Evolutionary conservation across 1,284 basidiomycete genomes (phyloP), one percentile per base, ranked within the genome.

Genomic region (Ustilago lituana): DNA sequence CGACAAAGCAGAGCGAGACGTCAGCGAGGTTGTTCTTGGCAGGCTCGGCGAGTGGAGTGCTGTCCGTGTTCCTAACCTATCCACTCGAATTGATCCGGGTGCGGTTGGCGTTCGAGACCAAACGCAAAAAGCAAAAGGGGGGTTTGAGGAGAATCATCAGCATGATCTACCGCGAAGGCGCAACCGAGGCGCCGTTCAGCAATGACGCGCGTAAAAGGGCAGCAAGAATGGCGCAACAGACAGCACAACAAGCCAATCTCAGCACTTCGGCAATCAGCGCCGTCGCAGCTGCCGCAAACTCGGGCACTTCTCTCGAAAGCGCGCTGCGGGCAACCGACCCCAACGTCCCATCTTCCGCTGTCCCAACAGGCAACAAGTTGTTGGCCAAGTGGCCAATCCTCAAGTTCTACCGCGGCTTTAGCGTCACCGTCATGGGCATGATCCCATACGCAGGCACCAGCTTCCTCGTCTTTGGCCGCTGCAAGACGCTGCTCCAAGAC

Each of bases 361-460:
- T 60, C 1, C 68, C 68, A 1, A 55, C 59, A 4, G 62, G 62
- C 2, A 59, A 63, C 24, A 44, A 44, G 7, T 32, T 81, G 10
- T 55, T 82, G 9, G 43, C 67, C 19, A 63, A 62, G 14, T 72
- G 64, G 27, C 80, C 80, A 0, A 40, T 82, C 9, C 86, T 93
- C 59, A 93, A 95, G 78, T 94, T 95, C 83, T 99, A 99, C 82
- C 90, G 96, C 27, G 96, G 96, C 8, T 98, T 98, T 83, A 65
- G 62, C 48, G 79, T 81, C 5, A 82, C 80, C 4, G 72, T 82
- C 23, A 57, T 82, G 58, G 80, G 80, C 23, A 98, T 98, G 88
- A 86, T 98, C 17, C 96, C 96, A 0, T 98, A 99, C 78, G 94
- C 94, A 1, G 96, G 96, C 8, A 94, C 93, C 1, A 93, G 91